A percentile compares a stretch with the other conserved stretches of the same genome.
These are phyloP conservation scores for Fusarium sarcochroum DNA, from an alignment of 2,329 filamentous ascomycete genomes.

Conservation along the genomic window DNA sequence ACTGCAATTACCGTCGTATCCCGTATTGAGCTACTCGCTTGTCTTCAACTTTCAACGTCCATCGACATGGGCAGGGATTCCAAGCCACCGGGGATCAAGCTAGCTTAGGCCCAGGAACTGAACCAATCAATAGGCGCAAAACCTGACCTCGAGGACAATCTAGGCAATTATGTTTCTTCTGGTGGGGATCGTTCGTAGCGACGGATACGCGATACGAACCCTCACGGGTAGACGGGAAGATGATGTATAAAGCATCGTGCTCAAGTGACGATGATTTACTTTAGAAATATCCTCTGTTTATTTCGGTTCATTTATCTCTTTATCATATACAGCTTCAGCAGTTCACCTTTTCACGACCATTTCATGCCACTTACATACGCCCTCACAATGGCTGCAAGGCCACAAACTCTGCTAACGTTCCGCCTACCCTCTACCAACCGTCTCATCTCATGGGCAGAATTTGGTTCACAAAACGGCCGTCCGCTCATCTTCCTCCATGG, in stretches of 20 bases:
- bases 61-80: neutral
- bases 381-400: neutral
- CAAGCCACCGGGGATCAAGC: neutral
- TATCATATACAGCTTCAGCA: no score
- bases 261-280: neutral
- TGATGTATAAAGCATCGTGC: neutral
- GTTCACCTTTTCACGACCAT: neutral
- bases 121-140: slow-evolving; percentile 6
- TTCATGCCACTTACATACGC: neutral
- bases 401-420: slow-evolving; percentile 4
- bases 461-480: slow-evolving; percentile 7
- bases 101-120: neutral
- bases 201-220: neutral
- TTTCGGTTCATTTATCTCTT: neutral
- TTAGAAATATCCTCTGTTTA: neutral
- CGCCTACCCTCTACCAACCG: slow-evolving; percentile 20
- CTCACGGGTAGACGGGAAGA: neutral
- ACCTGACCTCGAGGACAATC: neutral
- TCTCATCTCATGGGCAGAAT: slow-evolving; percentile 32
- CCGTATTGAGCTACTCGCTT: neutral
- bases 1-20: neutral
- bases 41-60: neutral
- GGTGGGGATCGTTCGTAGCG: neutral
- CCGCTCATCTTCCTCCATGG: slow-evolving; percentile 25
- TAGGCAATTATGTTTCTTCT: slow-evolving; percentile 7